These are phyloP conservation scores for Eimeria necatrix DNA, from an alignment of 169 alveolate genomes.

Conservation along the genomic window DNA sequence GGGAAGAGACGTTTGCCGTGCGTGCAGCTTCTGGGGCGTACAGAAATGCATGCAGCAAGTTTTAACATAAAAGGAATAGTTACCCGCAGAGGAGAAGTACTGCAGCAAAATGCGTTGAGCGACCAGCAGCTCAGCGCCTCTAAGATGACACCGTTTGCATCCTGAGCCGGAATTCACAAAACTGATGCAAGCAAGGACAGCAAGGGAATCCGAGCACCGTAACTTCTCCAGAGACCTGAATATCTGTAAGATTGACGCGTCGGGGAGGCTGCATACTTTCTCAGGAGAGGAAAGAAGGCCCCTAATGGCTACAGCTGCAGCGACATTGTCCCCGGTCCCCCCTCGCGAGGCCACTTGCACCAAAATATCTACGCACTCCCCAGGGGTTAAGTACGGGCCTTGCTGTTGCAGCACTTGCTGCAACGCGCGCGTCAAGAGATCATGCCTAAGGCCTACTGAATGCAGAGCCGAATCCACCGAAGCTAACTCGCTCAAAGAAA, in stretches of 20 bases:
- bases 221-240: constrained; percentile 16
- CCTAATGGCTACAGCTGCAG: constrained; percentile 39
- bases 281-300: constrained; percentile 24
- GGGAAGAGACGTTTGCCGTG: too few species aligned
- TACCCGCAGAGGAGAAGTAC: constrained; percentile 62
- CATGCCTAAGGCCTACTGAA: constrained; percentile 67
- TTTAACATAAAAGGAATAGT: neutral
- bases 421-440: constrained; percentile 59
- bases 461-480: constrained; percentile 65
- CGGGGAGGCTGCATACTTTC: constrained; percentile 11
- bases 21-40: too few species aligned
- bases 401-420: constrained; percentile 62
- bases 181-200: neutral
- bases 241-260: neutral
- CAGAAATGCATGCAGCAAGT: too few species aligned
- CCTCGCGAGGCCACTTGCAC: constrained; percentile 62
- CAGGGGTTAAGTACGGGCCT: constrained; percentile 26
- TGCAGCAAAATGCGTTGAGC: constrained; percentile 73
- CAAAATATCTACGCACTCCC: constrained; percentile 30
- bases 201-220: constrained; percentile 36
- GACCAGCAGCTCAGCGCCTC: constrained; percentile 72
- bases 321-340: constrained; percentile 7
- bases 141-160: neutral
- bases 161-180: neutral
- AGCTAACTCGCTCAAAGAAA: constrained; percentile 31